Conservation (phyloP, 257 asterid species). For the Solanum tarapatanum region DNA sequence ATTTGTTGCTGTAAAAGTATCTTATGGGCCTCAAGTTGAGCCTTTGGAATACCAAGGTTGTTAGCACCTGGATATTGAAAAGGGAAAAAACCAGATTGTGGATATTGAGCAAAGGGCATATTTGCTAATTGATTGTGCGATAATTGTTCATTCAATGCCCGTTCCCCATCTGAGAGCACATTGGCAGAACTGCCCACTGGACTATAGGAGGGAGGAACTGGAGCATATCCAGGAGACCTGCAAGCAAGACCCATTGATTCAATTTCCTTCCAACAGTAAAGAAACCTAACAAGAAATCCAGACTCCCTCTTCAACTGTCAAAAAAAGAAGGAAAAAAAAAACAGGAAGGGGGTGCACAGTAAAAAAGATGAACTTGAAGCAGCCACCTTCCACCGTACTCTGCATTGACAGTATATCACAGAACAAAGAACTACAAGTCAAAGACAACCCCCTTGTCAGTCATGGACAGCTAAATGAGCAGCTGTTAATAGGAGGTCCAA, state of each 20-base stretch:
- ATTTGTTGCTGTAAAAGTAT: slow-evolving; percentile 52
- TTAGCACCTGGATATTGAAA: slow-evolving; percentile 15
- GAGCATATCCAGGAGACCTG: slow-evolving; percentile 36
- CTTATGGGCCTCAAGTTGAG: slow-evolving; percentile 43
- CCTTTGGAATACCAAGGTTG: slow-evolving; percentile 12
- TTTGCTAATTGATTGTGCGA: slow-evolving; percentile 21
- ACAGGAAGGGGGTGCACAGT: neutral
- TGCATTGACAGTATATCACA: neutral
- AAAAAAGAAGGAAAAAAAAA: neutral
- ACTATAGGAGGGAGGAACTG: slow-evolving; percentile 26
- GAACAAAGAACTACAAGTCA: neutral
- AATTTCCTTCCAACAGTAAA: neutral
- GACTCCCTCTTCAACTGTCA: neutral
- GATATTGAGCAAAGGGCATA: slow-evolving; percentile 15
- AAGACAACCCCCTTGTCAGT: neutral
- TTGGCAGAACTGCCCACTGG: slow-evolving; percentile 11
- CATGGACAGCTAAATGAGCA: neutral
- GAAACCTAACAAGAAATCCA: neutral
- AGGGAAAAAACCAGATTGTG: slow-evolving; percentile 16
- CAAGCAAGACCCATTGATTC: neutral
- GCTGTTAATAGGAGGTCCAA: neutral
- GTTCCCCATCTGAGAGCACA: slow-evolving; percentile 18
- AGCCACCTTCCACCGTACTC: neutral
- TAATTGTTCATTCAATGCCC: slow-evolving; percentile 16
- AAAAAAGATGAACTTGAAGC: neutral